Conservation (phyloP, 305 asterid species). For the Fraxinus ornus region DNA sequence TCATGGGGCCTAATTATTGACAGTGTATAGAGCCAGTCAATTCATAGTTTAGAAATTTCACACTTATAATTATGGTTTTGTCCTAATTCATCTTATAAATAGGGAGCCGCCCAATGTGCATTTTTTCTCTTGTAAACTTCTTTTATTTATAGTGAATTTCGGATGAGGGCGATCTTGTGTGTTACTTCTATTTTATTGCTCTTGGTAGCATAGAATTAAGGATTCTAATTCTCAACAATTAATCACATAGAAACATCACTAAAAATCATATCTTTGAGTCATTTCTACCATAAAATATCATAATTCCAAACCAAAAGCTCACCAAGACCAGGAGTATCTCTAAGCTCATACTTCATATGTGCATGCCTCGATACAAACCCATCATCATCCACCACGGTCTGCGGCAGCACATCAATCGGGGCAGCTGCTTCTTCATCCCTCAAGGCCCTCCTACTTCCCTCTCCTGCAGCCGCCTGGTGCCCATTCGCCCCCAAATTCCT, state of each 20-base stretch:
- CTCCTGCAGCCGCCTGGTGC: slow-evolving; percentile 34
- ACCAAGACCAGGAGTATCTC: slow-evolving; percentile 98
- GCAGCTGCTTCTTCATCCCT: slow-evolving; percentile 49
- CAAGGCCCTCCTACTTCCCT: slow-evolving; percentile 49
- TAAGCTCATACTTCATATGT: slow-evolving; percentile 90
- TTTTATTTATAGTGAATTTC: background rate
- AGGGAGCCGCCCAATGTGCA: background rate
- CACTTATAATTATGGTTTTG: no score
- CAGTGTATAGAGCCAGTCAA: no score
- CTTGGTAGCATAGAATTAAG: background rate
- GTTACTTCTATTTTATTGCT: background rate
- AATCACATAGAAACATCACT: background rate
- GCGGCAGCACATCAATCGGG: slow-evolving; percentile 55
- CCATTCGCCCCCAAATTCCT: slow-evolving; percentile 47
- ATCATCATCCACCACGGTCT: slow-evolving; percentile 68
- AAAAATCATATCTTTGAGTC: background rate
- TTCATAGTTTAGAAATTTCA: no score
- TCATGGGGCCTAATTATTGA: background rate
- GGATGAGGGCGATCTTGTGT: background rate
- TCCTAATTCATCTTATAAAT: background rate
- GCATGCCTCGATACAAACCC: slow-evolving; percentile 63
- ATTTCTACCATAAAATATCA: background rate
- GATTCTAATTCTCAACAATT: background rate
- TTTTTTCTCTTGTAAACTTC: background rate
- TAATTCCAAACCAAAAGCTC: slow-evolving; percentile 26